Evolutionary conservation across 148 eudicot species (phyloP), one percentile per base, ranked within the genome.

Genomic region (Rhododendron simsii): DNA sequence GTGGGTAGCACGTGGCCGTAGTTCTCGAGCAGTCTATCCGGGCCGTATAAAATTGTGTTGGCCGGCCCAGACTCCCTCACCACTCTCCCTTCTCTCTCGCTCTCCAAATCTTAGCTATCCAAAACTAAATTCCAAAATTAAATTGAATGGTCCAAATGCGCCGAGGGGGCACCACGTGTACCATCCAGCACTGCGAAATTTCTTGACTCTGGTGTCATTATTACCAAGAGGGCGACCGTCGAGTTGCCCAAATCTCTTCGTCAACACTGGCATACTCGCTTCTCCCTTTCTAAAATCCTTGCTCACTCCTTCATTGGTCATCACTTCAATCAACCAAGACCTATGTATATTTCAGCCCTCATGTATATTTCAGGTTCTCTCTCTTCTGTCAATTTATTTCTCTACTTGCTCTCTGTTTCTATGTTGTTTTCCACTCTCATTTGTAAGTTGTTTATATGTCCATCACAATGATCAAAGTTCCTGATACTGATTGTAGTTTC

Each of bases 21-120:
- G 41, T 39, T 0, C 6, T 39, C 41, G 6, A 39, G 41, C 0
- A 39, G 0, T 39, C 3, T 4, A 3, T 3, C 41, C 44, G 0
- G 6, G 7, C 44, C 44, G 44, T 39, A 0, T 5, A 39, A 39
- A 39, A 39, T 0, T 39, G 6, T 4, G 41, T 39, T 39, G 0
- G 6, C 5, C 44, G 44, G 6, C 0, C 0, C 0, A 41, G 0
- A 41, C 6, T 41, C 1, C 1, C 7, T 1, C 45, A 41, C 45
- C 45, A 39, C 41, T 5, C 45, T 41, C 6, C 0, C 45, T 41
- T 7, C 7, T 41, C 44, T 41, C 5, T 41, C 7, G 7, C 44
- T 41, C 7, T 41, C 1, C 44, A 39, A 5, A 41, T 41, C 7
- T 0, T 0, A 41, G 0, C 1, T 0, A 6, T 41, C 44, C 0